phyloP scores from a whole-genome alignment of 768 basidiomycete genomes.

The Russula sp. region DNA sequence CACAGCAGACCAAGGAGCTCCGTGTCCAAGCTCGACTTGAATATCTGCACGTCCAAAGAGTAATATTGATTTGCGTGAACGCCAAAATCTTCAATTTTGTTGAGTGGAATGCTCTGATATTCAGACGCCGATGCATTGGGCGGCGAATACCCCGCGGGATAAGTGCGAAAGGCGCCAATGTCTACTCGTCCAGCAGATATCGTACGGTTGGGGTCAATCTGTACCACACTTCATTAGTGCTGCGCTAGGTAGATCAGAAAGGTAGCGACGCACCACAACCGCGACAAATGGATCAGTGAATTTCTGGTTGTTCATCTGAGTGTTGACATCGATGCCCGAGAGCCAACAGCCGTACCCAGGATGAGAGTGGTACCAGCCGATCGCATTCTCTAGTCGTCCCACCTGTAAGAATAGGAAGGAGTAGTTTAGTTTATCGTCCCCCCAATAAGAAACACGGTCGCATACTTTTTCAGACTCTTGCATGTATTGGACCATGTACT shows the following conservation, averaged over 20 bases:
- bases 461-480: conserved; percentile 74
- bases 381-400: conserved; percentile 78
- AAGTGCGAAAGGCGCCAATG: conserved; percentile 98
- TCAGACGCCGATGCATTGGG: conserved; percentile 65
- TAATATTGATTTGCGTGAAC: conserved; percentile 98
- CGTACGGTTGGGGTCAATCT: conserved; percentile 98
- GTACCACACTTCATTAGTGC: conserved; percentile 6
- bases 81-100: conserved; percentile 99
- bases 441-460: background rate
- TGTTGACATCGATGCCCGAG: conserved; percentile 97
- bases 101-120: conserved; percentile 94
- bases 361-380: conserved; percentile 99
- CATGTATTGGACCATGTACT: conserved; percentile 97
- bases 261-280: conserved; percentile 68
- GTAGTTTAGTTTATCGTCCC: background rate
- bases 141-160: conserved; percentile 92
- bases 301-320: conserved; percentile 92
- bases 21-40: conserved; percentile 87
- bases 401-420: conserved; percentile 47
- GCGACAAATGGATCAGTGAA: conserved; percentile 97
- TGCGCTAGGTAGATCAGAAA: background rate
- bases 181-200: conserved; percentile 98
- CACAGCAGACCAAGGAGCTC: conserved; percentile 86
- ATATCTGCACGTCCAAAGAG: conserved; percentile 89
- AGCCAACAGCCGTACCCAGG: conserved; percentile 99